Evolutionary conservation across 495 filamentous ascomycete genomes (phyloP).

Genomic region (Halenospora varia): DNA sequence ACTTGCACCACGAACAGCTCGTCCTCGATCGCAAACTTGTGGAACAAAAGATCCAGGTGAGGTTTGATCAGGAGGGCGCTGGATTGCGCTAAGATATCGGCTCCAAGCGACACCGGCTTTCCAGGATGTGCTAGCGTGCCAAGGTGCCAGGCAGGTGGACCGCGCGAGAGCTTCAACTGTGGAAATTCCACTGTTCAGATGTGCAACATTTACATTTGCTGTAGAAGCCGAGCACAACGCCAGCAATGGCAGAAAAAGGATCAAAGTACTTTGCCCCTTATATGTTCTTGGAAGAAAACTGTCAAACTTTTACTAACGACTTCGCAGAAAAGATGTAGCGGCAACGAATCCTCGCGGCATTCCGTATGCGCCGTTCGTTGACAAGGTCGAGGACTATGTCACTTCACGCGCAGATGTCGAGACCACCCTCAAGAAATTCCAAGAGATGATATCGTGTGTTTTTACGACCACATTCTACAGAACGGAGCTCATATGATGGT

Average conservation of each 20-base stretch:
- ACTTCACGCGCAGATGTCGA: constrained; percentile 84
- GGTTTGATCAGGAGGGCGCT: background rate
- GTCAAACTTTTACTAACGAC: background rate
- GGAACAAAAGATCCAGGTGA: too few relatives aligned
- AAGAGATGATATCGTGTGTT: constrained; percentile 90
- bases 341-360: constrained; percentile 90
- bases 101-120: background rate
- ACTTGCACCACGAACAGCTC: background rate
- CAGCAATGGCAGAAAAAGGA: constrained; percentile 17
- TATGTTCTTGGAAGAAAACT: too few relatives aligned
- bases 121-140: too few relatives aligned
- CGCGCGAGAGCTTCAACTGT: too few relatives aligned
- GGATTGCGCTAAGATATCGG: background rate
- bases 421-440: constrained; percentile 82
- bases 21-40: too few relatives aligned
- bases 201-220: background rate
- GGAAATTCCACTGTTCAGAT: background rate
- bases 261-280: constrained; percentile 18
- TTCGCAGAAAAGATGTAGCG: constrained; percentile 44
- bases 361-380: constrained; percentile 90
- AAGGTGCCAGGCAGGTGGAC: too few relatives aligned
- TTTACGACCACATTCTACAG: background rate
- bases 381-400: constrained; percentile 94
- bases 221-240: background rate
- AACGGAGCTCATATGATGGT: constrained; percentile 8